A percentile compares a stretch with the other conserved stretches of the same genome.
These are phyloP conservation scores for Venturia nashicola DNA, from an alignment of 2,329 filamentous ascomycete genomes.

Conservation along the genomic window DNA sequence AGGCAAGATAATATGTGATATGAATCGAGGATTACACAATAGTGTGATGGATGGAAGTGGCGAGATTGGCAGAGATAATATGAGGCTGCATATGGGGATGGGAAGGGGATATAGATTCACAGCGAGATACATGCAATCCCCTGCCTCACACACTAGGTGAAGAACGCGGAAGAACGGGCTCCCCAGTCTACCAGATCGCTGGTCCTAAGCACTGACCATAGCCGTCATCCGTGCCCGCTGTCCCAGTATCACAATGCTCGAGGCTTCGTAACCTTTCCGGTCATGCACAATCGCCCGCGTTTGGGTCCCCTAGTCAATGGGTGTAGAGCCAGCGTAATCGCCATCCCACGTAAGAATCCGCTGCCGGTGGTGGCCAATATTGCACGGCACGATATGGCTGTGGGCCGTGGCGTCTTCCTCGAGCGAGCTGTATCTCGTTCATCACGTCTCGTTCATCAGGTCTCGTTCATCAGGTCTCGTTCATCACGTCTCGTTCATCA, in stretches of 20 bases:
- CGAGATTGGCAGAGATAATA: background rate
- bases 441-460: too few species aligned
- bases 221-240: background rate
- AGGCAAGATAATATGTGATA: background rate
- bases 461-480: too few species aligned
- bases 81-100: background rate
- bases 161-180: constrained; percentile 3
- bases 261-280: background rate
- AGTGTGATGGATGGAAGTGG: background rate
- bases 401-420: background rate
- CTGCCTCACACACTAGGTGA: background rate
- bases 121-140: background rate
- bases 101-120: constrained; percentile 1
- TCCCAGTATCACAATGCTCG: background rate
- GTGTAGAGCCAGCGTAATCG: background rate
- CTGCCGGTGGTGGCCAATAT: background rate
- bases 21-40: background rate
- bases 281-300: constrained; percentile 1
- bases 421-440: background rate
- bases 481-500: too few species aligned
- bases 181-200: constrained; percentile 1
- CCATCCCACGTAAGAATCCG: background rate
- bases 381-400: background rate
- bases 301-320: background rate
- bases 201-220: background rate